Percentiles rank a stretch among this genome's conserved stretches.
Conservation (phyloP, 495 filamentous ascomycete species). For the Trichoderma erinaceum region DNA sequence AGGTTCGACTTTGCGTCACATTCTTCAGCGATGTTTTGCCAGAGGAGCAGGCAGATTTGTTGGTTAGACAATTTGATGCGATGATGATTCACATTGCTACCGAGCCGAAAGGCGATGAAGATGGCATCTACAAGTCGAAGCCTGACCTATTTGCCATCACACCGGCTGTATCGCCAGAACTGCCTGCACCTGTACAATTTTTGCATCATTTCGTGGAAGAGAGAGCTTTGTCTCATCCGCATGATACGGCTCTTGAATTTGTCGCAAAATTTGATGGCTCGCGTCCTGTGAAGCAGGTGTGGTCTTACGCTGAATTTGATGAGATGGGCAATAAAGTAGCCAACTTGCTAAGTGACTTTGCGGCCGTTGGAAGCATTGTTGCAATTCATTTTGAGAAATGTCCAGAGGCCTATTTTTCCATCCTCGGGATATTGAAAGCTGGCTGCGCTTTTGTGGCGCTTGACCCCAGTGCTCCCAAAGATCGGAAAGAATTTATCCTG, state of each 20-base stretch:
- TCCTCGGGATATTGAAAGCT: constrained; percentile 73
- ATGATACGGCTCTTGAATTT: constrained; percentile 55
- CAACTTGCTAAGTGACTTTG: constrained; percentile 39
- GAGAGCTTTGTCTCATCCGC: constrained; percentile 33
- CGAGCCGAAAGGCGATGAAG: constrained; percentile 26
- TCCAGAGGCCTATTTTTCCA: constrained; percentile 69
- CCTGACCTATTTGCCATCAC: constrained; percentile 47
- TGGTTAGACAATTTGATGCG: constrained; percentile 58
- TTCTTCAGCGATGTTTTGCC: constrained; percentile 56
- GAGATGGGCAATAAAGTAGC: constrained; percentile 55
- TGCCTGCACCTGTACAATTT: constrained; percentile 40
- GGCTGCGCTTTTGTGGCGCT: constrained; percentile 78
- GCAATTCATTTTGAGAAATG: constrained; percentile 77
- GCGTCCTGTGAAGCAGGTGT: constrained; percentile 33
- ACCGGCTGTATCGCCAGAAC: constrained; percentile 40
- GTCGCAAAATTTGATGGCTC: constrained; percentile 34
- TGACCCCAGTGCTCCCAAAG: constrained; percentile 56
- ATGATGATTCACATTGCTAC: constrained; percentile 42
- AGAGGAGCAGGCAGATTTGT: constrained; percentile 50
- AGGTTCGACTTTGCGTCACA: constrained; percentile 55
- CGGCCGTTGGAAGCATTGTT: constrained; percentile 50
- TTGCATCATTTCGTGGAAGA: constrained; percentile 61
- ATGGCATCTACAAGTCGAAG: constrained; percentile 20
- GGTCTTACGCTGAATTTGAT: constrained; percentile 60
- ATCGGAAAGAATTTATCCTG: constrained; percentile 60